phyloP scores from a whole-genome alignment of 495 filamentous ascomycete genomes.

The Xylaria castorea region DNA sequence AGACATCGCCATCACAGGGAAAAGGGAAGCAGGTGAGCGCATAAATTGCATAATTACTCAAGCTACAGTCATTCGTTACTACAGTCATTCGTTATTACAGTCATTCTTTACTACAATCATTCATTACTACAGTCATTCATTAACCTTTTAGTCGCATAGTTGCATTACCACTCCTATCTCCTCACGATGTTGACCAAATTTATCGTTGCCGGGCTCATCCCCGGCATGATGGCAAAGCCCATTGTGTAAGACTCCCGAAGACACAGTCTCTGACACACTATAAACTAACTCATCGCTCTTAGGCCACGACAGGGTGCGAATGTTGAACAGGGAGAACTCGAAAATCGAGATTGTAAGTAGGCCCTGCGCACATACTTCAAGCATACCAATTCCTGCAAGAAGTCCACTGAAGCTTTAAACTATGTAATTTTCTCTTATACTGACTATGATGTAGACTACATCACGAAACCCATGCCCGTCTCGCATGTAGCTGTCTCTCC shows the following conservation, averaged over 20 bases:
- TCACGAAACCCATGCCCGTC: not conserved
- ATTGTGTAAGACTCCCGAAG: conserved; percentile 16
- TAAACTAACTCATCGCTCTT: not conserved
- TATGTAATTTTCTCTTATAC: not conserved
- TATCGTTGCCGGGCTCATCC: conserved; percentile 24
- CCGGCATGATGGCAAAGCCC: conserved; percentile 24
- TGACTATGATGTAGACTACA: not conserved
- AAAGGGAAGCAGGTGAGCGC: conserved; percentile 8
- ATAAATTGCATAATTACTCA: not conserved
- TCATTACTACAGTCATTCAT: not conserved
- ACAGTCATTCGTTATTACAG: not conserved
- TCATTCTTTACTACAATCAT: not conserved
- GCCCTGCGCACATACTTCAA: not conserved
- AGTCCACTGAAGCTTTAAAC: not conserved
- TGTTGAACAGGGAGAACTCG: not conserved
- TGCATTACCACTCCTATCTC: not conserved
- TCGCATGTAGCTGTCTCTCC: not conserved
- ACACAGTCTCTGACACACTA: not conserved
- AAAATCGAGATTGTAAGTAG: not conserved
- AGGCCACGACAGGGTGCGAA: conserved; percentile 7
- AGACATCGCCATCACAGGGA: conserved; percentile 1
- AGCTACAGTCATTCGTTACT: conserved; percentile 5
- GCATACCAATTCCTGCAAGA: not conserved
- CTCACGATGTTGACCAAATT: conserved; percentile 26
- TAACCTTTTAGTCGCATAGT: not conserved